Base-by-base conservation (phyloP, 2,329 filamentous ascomycete genomes). In the Sclerotinia sclerotiorum region DNA sequence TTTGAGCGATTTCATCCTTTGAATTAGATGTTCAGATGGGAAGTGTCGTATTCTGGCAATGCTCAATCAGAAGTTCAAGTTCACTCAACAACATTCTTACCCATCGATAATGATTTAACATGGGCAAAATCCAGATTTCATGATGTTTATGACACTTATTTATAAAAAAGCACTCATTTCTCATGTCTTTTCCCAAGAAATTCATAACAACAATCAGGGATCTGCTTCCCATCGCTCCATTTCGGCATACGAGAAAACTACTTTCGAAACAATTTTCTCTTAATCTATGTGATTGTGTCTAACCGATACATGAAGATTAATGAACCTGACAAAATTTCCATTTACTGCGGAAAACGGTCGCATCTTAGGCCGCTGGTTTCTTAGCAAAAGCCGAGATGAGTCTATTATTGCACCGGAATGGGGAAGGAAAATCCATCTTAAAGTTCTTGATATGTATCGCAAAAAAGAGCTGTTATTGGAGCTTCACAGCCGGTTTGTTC, bases 81-180 rank as follows among this genome's bases (percentile, higher is more conserved):
- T 75, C 70, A 44, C 75, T 75, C 35, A 76, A 51, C 5, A 73
- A 62, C 29, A 76, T 74, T 6, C 74, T 58, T 21, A 61, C 55
- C 72, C 71, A 74, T 39, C 73, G 70, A 63, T 74, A 74, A 42
- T 74, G 57, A 39, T 73, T 74, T 52, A 69, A 74, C 29, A 74
- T 69, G 66, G 72, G 70, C 10, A 71, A 70, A n/a, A 64, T 68
- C 75, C 75, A 75, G 5, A 72, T 15, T 60, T 76, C 73, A 4
- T 48, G 49, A 66, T 74, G 74, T 29, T 51, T n/a, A 32, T 76
- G 72, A 17, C 66, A 69, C 7, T 69, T 52, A 6, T 67, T 69
- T 4, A 71, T 54, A 35, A 69, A 75, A 35, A 70, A 62, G 27
- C 69, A 61, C 15, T 62, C 46, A 5, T 54, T 27, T 10, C 42